Evolutionary conservation across 2,329 filamentous ascomycete species (phyloP), one percentile per base, ranked within the genome.

Genomic region (Septoria linicola): DNA sequence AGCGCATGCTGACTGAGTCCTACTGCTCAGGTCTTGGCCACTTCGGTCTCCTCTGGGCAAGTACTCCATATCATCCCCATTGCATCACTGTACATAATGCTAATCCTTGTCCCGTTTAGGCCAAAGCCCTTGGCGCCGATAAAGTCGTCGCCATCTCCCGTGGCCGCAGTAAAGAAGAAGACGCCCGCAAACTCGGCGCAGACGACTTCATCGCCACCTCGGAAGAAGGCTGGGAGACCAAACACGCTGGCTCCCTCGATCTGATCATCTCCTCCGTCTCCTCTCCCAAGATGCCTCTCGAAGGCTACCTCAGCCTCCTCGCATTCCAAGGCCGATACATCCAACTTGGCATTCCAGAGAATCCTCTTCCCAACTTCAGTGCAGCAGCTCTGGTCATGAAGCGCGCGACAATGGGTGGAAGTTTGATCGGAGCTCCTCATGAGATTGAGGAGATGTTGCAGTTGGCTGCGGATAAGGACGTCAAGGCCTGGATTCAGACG

Each of bases 1-100:
- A n/a, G n/a, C n/a, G n/a, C n/a, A n/a, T n/a, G n/a, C n/a, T 7
- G 11, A 2, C 30, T 14, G 14, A 32, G 13, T 10, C 30, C 30
- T 14, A 11, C 30, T 14, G 1, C 8, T 14, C 6, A 32, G 87
- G 87, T 0, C 50, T 56, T 1, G 55, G 62, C 8, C 86, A 92
- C 66, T 81, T 89, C 58, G 88, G 80, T 0, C 66, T 91, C 8
- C 73, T 88, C 53, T 89, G 81, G 67, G 83, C 86, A n/a, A n/a
- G n/a, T n/a, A n/a, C n/a, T n/a, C n/a, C n/a, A n/a, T n/a, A n/a
- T n/a, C n/a, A n/a, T n/a, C n/a, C n/a, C n/a, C n/a, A n/a, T n/a
- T n/a, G n/a, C n/a, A n/a, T n/a, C n/a, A n/a, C n/a, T n/a, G n/a
- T n/a, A n/a, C n/a, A n/a, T n/a, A n/a, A n/a, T n/a, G n/a, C n/a